Percentiles rank a stretch among this genome's conserved stretches.
Evolutionary conservation across 1,139 yeast genomes (phyloP).

Genomic region (Taphrina sp.): DNA sequence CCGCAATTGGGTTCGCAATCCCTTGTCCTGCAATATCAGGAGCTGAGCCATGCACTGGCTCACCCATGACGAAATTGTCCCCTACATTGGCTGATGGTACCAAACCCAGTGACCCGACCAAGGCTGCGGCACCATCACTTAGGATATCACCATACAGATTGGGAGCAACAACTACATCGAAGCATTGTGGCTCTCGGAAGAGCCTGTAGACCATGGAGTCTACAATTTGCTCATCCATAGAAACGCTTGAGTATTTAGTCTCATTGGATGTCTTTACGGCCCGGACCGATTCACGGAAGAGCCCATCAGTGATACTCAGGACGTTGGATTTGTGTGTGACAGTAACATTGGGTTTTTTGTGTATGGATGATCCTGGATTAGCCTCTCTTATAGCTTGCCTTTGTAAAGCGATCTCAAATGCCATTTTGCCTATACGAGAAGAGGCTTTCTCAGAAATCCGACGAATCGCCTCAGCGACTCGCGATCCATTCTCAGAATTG

Average conservation of each 20-base stretch:
- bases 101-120: constrained; percentile 96
- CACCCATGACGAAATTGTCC: constrained; percentile 92
- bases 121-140: constrained; percentile 98
- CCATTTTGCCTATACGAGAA: constrained; percentile 80
- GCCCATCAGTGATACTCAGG: constrained; percentile 85
- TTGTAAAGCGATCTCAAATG: constrained; percentile 86
- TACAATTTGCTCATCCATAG: constrained; percentile 90
- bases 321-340: constrained; percentile 97
- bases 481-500: constrained; percentile 67
- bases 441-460: constrained; percentile 90
- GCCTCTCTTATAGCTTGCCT: constrained; percentile 79
- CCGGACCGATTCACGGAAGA: constrained; percentile 89
- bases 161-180: constrained; percentile 97
- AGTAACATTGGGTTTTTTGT: constrained; percentile 67
- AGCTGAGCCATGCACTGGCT: constrained; percentile 98
- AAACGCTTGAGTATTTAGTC: constrained; percentile 49
- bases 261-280: constrained; percentile 66
- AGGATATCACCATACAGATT: constrained; percentile 95
- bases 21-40: constrained; percentile 92
- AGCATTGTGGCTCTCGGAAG: constrained; percentile 96
- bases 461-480: constrained; percentile 95
- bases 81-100: constrained; percentile 99
- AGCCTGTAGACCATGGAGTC: constrained; percentile 98
- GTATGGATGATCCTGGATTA: constrained; percentile 46
- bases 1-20: constrained; percentile 95